Base-by-base conservation (phyloP, 345 rosid species). In the Arabis alpina region DNA sequence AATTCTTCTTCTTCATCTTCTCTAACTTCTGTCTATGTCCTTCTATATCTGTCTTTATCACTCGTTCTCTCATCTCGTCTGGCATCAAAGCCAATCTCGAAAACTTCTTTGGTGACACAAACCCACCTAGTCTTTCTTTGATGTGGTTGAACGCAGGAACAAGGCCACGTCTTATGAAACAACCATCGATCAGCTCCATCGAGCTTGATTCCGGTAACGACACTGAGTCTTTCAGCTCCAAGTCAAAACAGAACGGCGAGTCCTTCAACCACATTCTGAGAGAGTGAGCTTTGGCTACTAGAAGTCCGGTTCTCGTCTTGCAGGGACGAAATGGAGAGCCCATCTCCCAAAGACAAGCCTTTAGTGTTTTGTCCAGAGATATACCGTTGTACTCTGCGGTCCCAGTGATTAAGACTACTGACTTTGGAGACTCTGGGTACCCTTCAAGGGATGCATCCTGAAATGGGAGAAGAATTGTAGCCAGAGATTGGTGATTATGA, bases 251-350 rank as follows among this genome's bases (percentile, higher is more conserved):
- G 78, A 93, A 93, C 0, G 97, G 96, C 4, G 97, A 90, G 79
- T 93, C 98, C 81, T 90, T 93, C 72, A 93, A 77, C 98, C 98
- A 93, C 98, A 93, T 93, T 71, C 88, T 83, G 34, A 93, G 90
- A 56, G 98, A 88, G 71, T 91, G 96, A 24, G 90, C 94, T 86
- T 93, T 93, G 6, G 96, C 98, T 8, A 91, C 81, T 34, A 91
- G 88, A 60, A 91, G 87, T 53, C 97, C 96, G 0, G 85, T 91
- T 61, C 96, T 79, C 37, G 91, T 84, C 79, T 77, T 87, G 74
- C 96, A 87, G 1, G 96, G 98, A 64, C 89, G 86, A 78, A 91
- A 93, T 10, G 98, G 98, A 9, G 98, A 91, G 2, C 91, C 94
- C 98, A 93, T 93, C 81, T 93, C 98, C 97, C 94, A 93, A 49